A percentile compares a stretch with the other conserved stretches of the same genome.
Conservation (phyloP, 345 rosid species). For the Populus nigra region DNA sequence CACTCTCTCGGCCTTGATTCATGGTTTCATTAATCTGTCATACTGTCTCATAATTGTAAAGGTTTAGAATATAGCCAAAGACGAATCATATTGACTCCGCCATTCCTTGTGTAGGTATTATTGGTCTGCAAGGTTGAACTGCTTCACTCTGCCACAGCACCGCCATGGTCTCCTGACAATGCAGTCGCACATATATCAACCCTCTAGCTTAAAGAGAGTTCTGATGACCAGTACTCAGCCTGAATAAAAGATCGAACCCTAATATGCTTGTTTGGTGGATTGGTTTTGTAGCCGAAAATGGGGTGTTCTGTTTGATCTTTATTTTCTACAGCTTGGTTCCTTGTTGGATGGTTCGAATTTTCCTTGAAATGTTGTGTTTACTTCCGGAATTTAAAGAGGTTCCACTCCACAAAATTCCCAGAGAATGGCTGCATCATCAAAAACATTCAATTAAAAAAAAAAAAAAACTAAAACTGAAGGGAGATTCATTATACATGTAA, state of each 20-base stretch:
- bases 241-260: conserved; percentile 2
- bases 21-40: not conserved
- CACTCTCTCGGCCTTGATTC: not conserved
- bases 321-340: not conserved
- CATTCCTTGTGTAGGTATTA: conserved; percentile 39
- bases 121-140: conserved; percentile 56
- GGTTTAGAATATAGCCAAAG: not conserved
- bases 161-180: not conserved
- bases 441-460: too few species aligned
- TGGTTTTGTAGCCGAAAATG: not conserved
- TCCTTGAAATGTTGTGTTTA: not conserved
- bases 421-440: not conserved
- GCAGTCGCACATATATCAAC: not conserved
- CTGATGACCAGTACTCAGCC: not conserved
- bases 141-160: not conserved
- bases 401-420: not conserved
- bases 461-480: too few species aligned
- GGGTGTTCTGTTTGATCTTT: conserved; percentile 1
- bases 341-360: not conserved
- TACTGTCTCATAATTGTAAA: not conserved
- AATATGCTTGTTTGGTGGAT: conserved; percentile 1
- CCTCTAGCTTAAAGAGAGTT: not conserved
- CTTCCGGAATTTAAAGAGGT: not conserved
- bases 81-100: not conserved
- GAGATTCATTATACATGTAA: too few species aligned